These are phyloP conservation scores for Paspalum notatum DNA, from an alignment of 176 grass and related monocot species.

Conservation along the genomic window DNA sequence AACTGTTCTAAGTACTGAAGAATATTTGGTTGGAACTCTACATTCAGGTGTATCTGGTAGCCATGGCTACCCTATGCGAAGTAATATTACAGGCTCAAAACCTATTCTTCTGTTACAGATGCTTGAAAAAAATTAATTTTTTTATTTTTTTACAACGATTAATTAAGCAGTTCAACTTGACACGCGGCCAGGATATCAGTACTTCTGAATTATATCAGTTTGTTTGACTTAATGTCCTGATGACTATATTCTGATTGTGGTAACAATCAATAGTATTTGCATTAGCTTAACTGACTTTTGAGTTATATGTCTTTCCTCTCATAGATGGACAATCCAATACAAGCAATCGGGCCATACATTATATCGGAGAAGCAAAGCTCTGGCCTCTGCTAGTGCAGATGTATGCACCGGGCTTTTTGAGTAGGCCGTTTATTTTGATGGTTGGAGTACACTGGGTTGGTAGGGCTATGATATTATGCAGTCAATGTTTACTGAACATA, in stretches of 20 bases:
- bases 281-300: slow-evolving; percentile 21
- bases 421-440: slow-evolving; percentile 26
- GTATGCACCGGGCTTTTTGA: slow-evolving; percentile 48
- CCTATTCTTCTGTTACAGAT: neutral
- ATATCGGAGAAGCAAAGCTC: slow-evolving; percentile 46
- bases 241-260: slow-evolving; percentile 19
- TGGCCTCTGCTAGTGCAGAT: slow-evolving; percentile 71
- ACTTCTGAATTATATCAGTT: neutral
- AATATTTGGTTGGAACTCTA: neutral
- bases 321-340: slow-evolving; percentile 51
- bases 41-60: neutral
- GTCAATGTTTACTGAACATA: slow-evolving; percentile 18
- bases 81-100: neutral
- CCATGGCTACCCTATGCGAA: neutral
- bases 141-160: neutral
- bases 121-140: neutral
- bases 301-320: slow-evolving; percentile 35
- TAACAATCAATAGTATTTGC: slow-evolving; percentile 5
- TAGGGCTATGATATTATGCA: slow-evolving; percentile 10
- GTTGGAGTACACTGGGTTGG: slow-evolving; percentile 31
- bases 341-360: slow-evolving; percentile 42
- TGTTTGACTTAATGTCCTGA: slow-evolving; percentile 1
- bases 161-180: neutral
- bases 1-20: neutral
- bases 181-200: neutral